Evolutionary conservation across 805 yeast genomes (phyloP), one percentile per base, ranked within the genome.

Genomic region (Saccharomycopsis sp.): DNA sequence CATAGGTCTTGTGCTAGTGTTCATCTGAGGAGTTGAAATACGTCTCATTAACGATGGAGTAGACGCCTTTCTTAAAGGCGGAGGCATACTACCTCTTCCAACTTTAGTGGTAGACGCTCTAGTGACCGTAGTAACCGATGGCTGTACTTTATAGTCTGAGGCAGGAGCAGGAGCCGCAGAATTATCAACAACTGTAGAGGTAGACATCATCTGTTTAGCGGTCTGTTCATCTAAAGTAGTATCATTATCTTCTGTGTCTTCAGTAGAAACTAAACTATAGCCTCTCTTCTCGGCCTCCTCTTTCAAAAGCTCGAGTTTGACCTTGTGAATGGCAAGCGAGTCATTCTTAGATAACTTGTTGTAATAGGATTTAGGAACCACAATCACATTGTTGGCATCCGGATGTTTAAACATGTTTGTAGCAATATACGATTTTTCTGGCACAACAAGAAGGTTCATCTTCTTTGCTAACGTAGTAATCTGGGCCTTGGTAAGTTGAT

Each of bases 331-430:
- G 24, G 75, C 72, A 64, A 76, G 67, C 1, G 72, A 58, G 54
- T 77, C 81, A 22, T 72, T 76, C 57, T 79, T 76, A 29, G 80
- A 67, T 61, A 87, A 70, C 66, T 81, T 81, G 62, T 80, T 79
- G 70, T 84, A 87, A 67, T 86, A 86, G 1, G 84, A 76, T 3
- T 78, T 73, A 3, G 93, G 91, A 38, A 87, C 67, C 8, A 85
- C 83, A 59, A 84, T 85, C 38, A 85, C 84, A 61, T 81, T 79
- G 2, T 73, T 70, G 12, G 76, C 69, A 63, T 85, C 88, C 2
- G 87, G 82, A 2, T 70, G 70, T 63, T 79, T 75, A 7, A 81
- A 78, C 42, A 78, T 78, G 1, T 87, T 82, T 0, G 91, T 85
- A 0, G 88, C 83, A 61, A 86, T 73, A 64, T 80, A 85, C 1